These are phyloP conservation scores for Telopea speciosissima DNA, from an alignment of 177 flowering plant species.

Conservation along the genomic window DNA sequence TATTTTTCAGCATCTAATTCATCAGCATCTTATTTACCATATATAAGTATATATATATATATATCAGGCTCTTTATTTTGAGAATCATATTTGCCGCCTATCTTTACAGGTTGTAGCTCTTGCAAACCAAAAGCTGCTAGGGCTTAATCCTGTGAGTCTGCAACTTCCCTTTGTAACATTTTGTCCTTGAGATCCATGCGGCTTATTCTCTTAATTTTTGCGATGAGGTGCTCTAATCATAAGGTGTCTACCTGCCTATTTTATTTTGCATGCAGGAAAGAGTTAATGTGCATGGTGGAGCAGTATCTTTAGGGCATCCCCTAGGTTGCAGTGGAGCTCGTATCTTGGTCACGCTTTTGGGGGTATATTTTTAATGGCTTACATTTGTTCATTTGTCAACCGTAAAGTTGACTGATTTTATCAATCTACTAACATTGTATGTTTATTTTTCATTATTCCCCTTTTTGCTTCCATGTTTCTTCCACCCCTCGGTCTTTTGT, in stretches of 20 bases:
- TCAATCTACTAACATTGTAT: background rate
- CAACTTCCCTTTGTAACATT: background rate
- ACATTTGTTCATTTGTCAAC: too few species aligned
- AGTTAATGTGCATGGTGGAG: constrained; percentile 93
- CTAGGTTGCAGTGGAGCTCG: constrained; percentile 99
- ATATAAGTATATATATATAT: too few species aligned
- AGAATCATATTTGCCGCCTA: constrained; percentile 1
- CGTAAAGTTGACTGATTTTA: too few species aligned
- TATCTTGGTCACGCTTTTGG: constrained; percentile 76
- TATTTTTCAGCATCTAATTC: background rate
- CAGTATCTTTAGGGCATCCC: constrained; percentile 96
- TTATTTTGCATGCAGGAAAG: constrained; percentile 44
- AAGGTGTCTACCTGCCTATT: background rate
- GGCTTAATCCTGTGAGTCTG: constrained; percentile 60
- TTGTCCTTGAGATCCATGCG: background rate
- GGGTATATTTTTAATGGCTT: constrained; percentile 38
- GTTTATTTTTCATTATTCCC: too few species aligned
- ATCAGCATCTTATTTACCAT: too few species aligned
- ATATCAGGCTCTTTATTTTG: background rate
- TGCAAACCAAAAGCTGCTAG: constrained; percentile 79
- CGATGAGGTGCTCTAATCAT: background rate
- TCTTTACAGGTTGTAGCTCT: constrained; percentile 81
- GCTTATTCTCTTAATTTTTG: background rate
- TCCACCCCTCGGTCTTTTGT: background rate
- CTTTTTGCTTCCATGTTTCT: background rate